Conservation (phyloP, 441 rosid species). For the Lepidium campestre region DNA sequence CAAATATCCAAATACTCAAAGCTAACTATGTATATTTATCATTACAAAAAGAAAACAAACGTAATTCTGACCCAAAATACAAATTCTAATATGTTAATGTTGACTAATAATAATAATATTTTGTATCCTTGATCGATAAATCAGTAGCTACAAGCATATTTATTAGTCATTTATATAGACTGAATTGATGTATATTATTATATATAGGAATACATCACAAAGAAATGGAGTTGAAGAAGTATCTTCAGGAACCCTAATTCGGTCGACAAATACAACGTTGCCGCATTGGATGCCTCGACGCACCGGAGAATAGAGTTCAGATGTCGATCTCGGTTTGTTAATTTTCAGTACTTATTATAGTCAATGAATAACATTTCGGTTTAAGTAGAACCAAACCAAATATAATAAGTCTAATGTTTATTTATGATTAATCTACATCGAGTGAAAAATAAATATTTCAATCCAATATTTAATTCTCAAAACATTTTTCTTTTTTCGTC, state of each 20-base stretch:
- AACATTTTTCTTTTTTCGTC: too few species aligned
- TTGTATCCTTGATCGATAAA: background rate
- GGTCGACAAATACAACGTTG: constrained; percentile 2
- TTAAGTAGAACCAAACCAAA: constrained; percentile 1
- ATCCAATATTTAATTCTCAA: too few species aligned
- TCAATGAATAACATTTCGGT: constrained; percentile 4
- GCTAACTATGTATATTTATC: too few species aligned
- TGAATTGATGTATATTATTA: background rate
- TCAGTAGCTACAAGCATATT: background rate
- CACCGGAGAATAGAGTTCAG: background rate
- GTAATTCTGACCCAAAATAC: background rate
- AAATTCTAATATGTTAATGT: background rate
- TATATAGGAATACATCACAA: constrained; percentile 1
- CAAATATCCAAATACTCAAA: too few species aligned
- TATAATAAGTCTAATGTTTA: background rate
- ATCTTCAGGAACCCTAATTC: background rate
- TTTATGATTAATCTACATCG: too few species aligned
- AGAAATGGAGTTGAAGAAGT: constrained; percentile 1
- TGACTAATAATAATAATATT: background rate
- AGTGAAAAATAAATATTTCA: too few species aligned
- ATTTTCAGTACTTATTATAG: background rate
- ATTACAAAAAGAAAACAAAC: too few species aligned
- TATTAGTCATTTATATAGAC: background rate
- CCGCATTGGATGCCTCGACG: constrained; percentile 28
- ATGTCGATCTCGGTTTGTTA: background rate